phyloP scores from a whole-genome alignment of 2,329 filamentous ascomycete species.

The Fusarium sp. region DNA sequence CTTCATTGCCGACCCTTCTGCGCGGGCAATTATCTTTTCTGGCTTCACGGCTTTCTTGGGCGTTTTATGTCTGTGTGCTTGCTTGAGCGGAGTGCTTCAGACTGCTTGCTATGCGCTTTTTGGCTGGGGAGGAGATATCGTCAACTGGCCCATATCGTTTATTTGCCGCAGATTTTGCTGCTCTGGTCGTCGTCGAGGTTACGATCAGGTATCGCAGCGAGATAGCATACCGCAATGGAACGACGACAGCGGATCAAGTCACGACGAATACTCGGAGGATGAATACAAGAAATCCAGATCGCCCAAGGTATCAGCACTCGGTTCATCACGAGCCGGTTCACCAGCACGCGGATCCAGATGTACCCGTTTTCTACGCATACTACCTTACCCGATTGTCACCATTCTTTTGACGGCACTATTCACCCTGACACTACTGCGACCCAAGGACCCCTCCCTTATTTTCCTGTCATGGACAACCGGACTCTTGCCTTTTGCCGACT shows the following conservation, averaged over 20 bases:
- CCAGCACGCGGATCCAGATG: slow-evolving; percentile 8
- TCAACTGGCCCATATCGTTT: slow-evolving; percentile 47
- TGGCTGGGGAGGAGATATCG: slow-evolving; percentile 48
- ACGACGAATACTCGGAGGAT: slow-evolving; percentile 1
- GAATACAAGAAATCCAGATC: slow-evolving; percentile 29
- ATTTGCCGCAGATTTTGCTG: slow-evolving; percentile 18
- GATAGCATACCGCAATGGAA: slow-evolving; percentile 7
- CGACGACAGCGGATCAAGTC: slow-evolving; percentile 8
- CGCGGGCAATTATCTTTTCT: slow-evolving; percentile 52
- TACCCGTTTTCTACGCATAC: slow-evolving; percentile 15
- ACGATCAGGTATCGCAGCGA: slow-evolving; percentile 23
- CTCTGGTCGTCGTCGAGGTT: slow-evolving; percentile 20
- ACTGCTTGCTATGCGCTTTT: slow-evolving; percentile 45
- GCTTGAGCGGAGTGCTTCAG: slow-evolving; percentile 48
- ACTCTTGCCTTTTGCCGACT: slow-evolving; percentile 53
- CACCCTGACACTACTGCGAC: slow-evolving; percentile 46
- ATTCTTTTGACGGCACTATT: slow-evolving; percentile 47
- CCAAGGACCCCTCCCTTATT: slow-evolving; percentile 51
- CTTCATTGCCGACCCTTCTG: slow-evolving; percentile 51
- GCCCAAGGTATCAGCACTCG: background rate
- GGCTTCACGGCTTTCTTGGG: slow-evolving; percentile 49
- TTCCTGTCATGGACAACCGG: slow-evolving; percentile 55
- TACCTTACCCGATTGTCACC: slow-evolving; percentile 43
- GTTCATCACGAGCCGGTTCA: background rate
- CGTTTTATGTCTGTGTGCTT: slow-evolving; percentile 37